Evolutionary conservation across 2,329 filamentous ascomycete genomes (phyloP).

Genomic region (Mycosphaerella arachidis): DNA sequence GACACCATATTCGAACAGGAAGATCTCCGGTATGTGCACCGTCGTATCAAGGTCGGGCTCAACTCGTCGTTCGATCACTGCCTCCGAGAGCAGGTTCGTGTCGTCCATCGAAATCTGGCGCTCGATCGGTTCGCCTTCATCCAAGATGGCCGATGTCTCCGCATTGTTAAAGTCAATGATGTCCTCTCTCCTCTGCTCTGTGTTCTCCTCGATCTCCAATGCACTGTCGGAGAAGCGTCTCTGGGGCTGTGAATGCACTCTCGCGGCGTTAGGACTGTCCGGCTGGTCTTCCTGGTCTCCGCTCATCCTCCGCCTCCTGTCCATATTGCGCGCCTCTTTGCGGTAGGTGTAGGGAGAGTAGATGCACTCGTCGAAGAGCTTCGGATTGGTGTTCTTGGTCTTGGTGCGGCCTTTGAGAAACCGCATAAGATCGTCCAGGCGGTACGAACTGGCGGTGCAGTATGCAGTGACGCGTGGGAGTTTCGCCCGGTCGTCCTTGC

Average conservation of each 20-base stretch:
- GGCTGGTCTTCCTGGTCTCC: conserved; percentile 20
- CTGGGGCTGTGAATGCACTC: conserved; percentile 41
- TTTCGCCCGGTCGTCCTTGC: conserved; percentile 84
- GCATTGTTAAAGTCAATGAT: conserved; percentile 31
- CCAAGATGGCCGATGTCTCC: conserved; percentile 8
- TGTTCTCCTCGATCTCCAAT: conserved; percentile 58
- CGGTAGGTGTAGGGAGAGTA: conserved; percentile 88
- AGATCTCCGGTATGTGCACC: conserved; percentile 89
- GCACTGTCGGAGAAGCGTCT: conserved; percentile 70
- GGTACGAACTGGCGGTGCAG: conserved; percentile 88
- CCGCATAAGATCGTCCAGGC: conserved; percentile 81
- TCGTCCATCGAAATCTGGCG: conserved; percentile 10
- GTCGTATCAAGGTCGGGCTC: conserved; percentile 76
- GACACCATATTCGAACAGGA: conserved; percentile 95
- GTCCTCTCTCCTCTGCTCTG: conserved; percentile 33
- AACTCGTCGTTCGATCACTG: conserved; percentile 23
- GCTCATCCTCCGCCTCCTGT: conserved; percentile 19
- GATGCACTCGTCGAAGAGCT: conserved; percentile 94
- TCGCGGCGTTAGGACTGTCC: conserved; percentile 11
- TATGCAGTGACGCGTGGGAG: conserved; percentile 93
- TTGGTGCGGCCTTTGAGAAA: conserved; percentile 83
- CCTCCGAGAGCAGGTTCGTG: conserved; percentile 5
- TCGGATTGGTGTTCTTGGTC: conserved; percentile 74
- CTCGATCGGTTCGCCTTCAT: conserved; percentile 1
- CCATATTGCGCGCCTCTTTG: conserved; percentile 33